Evolutionary conservation across 345 rosid genomes (phyloP), one percentile per base, ranked within the genome.

Genomic region (Salix viminalis): DNA sequence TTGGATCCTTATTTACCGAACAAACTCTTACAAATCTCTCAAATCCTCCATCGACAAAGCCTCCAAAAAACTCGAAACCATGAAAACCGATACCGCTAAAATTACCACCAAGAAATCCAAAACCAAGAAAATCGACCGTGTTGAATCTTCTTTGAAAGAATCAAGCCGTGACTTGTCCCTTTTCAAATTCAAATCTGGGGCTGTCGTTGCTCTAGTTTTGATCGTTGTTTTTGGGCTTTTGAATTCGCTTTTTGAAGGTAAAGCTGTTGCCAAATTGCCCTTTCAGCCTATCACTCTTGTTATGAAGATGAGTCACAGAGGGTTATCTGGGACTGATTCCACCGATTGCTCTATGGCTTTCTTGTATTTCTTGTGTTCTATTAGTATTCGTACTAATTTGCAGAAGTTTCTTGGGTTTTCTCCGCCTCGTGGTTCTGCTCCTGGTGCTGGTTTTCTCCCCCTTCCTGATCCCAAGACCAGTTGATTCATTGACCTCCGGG

Each of bases 141-240:
- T 96, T 48, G 99, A 96, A 84, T 74, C 97, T 71, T 91, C 95
- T 75, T 84, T 96, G 67, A 96, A 93, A 73, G 99, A 96, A 72
- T 91, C 99, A 37, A 93, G 91, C 84, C 91, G 99, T 70, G 98
- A 93, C 79, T 88, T 96, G 10, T 96, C 99, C 8, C 90, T 96
- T 54, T 96, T 96, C 94, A 96, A 96, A 92, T 92, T 96, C 93
- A 96, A 96, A 84, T 96, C 99, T 67, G 99, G 99, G 28, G 98
- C 97, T 48, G 99, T 96, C 26, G 98, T 96, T 9, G 99, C 99
- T 2, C 76, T 96, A 28, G 98, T 93, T 36, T 90, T 96, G 72
- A 87, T 96, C 85, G 91, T 92, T 75, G 98, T 96, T 74, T 96
- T 96, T 54, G 98, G 97, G 0, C 84, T 96, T 28, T 80, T 93